Evolutionary conservation across 768 basidiomycete genomes (phyloP).

Genomic region (Lentinula boryana): DNA sequence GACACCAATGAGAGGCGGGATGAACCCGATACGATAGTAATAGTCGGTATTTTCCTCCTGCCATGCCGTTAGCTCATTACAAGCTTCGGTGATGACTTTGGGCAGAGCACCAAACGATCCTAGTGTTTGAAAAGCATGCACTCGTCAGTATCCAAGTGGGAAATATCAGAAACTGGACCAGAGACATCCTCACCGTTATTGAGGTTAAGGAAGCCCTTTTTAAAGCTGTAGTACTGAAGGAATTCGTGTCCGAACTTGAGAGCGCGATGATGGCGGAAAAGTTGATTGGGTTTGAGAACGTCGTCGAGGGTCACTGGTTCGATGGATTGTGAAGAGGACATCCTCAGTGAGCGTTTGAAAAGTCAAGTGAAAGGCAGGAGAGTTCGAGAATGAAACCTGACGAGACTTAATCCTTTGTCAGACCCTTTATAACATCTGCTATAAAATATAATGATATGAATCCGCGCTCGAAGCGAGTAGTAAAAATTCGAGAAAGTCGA

Average conservation of each 20-base stretch:
- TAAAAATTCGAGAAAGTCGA: no score
- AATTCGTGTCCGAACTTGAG: background rate
- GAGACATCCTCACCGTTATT: background rate
- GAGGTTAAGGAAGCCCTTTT: background rate
- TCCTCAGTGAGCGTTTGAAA: background rate
- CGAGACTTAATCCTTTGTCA: background rate
- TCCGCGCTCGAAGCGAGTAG: no score
- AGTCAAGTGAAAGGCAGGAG: no score
- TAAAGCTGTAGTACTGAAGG: background rate
- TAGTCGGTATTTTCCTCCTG: conserved; percentile 52
- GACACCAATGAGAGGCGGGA: conserved; percentile 27
- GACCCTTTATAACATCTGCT: background rate
- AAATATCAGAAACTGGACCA: no score
- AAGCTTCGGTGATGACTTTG: conserved; percentile 39
- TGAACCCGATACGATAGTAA: conserved; percentile 36
- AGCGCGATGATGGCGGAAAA: background rate
- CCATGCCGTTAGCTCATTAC: conserved; percentile 30
- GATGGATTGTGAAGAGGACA: background rate
- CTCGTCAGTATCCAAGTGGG: background rate
- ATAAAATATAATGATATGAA: no score
- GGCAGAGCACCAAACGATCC: conserved; percentile 63
- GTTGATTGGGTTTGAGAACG: background rate
- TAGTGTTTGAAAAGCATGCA: conserved; percentile 24
- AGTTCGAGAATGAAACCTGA: no score
- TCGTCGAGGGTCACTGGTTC: background rate